These are phyloP conservation scores for Aspergillus sclerotiicarbonarius DNA, from an alignment of 495 filamentous ascomycete genomes.

Conservation along the genomic window DNA sequence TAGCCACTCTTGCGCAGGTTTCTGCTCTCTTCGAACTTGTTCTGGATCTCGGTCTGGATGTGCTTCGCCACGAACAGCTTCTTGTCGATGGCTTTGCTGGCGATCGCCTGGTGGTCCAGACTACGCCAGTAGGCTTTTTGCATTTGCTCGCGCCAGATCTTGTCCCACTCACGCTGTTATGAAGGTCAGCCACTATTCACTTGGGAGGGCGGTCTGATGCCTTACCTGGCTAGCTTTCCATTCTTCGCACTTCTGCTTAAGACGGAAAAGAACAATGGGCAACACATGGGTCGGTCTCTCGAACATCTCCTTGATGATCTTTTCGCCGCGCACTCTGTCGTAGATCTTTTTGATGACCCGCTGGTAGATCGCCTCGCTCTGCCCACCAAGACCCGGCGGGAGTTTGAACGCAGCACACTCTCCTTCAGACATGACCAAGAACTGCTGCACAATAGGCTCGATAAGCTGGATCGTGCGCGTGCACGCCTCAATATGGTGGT, in stretches of 20 bases:
- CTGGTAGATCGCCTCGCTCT: conserved; percentile 94
- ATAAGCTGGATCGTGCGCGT: conserved; percentile 90
- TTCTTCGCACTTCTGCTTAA: conserved; percentile 93
- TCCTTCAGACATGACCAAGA: conserved; percentile 66
- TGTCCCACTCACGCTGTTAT: conserved; percentile 88
- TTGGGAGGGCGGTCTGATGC: neutral
- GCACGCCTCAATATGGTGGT: conserved; percentile 95
- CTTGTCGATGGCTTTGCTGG: conserved; percentile 80
- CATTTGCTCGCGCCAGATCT: conserved; percentile 95
- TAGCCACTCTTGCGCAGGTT: conserved; percentile 60
- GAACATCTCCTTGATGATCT: conserved; percentile 81
- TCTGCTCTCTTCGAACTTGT: conserved; percentile 81
- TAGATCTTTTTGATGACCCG: conserved; percentile 99
- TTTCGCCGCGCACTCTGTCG: conserved; percentile 73
- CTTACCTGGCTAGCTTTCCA: conserved; percentile 84
- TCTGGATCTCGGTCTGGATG: conserved; percentile 79
- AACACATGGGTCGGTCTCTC: conserved; percentile 76
- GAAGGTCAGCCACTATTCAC: neutral
- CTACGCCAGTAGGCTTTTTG: conserved; percentile 90
- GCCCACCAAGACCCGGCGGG: conserved; percentile 80
- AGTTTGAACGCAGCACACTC: conserved; percentile 74
- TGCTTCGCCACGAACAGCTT: conserved; percentile 84
- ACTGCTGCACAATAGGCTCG: conserved; percentile 87
- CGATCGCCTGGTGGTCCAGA: conserved; percentile 91
- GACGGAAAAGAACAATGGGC: conserved; percentile 77